phyloP scores from a whole-genome alignment of 441 rosid species.

The Viola pubescens region DNA sequence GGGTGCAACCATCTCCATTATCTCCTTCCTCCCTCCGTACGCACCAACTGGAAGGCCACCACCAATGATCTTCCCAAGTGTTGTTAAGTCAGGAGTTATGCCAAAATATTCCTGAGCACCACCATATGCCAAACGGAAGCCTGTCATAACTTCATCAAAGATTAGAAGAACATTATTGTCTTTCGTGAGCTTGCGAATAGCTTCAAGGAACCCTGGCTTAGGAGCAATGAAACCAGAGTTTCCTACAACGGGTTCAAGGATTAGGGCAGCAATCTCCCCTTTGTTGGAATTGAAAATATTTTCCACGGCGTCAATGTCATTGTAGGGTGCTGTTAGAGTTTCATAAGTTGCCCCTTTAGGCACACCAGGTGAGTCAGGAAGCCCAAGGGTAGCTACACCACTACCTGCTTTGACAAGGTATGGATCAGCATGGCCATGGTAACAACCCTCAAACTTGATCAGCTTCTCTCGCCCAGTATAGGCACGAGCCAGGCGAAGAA shows the following conservation, averaged over 20 bases:
- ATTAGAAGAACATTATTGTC: conserved; percentile 61
- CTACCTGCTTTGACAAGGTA: conserved; percentile 94
- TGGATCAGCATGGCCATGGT: conserved; percentile 92
- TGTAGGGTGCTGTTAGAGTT: conserved; percentile 71
- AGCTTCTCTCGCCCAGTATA: conserved; percentile 58
- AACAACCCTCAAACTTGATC: conserved; percentile 90
- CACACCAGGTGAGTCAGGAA: conserved; percentile 88
- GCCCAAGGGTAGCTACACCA: conserved; percentile 84
- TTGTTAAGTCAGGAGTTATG: conserved; percentile 67
- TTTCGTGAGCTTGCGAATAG: conserved; percentile 43
- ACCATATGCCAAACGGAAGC: conserved; percentile 83
- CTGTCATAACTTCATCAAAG: conserved; percentile 94
- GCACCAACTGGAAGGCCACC: conserved; percentile 98
- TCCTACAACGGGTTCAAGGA: conserved; percentile 92
- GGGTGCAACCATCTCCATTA: conserved; percentile 94
- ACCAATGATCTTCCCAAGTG: conserved; percentile 88
- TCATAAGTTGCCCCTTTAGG: conserved; percentile 71
- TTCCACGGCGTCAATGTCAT: conserved; percentile 53
- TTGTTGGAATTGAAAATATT: conserved; percentile 46
- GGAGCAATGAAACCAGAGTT: conserved; percentile 80
- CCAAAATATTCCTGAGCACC: conserved; percentile 90
- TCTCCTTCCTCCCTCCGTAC: conserved; percentile 86
- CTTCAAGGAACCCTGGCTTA: conserved; percentile 58
- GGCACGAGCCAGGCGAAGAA: conserved; percentile 85
- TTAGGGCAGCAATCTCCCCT: conserved; percentile 67